phyloP scores from a whole-genome alignment of 805 yeast genomes.

The Blastobotrys robertii region DNA sequence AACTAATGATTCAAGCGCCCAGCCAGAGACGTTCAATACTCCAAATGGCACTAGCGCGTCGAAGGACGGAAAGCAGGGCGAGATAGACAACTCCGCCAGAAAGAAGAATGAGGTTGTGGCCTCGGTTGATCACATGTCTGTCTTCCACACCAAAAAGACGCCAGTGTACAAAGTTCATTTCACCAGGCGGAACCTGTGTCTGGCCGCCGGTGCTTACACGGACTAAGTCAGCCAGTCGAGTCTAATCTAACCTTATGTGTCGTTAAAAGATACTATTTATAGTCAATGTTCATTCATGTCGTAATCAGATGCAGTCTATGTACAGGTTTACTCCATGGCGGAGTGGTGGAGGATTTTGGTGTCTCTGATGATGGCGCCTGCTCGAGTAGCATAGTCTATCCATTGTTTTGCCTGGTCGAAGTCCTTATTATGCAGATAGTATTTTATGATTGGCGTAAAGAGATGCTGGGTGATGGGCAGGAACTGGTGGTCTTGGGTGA shows the following conservation, averaged over 20 bases:
- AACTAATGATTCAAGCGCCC: conserved; percentile 67
- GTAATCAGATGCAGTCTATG: not conserved
- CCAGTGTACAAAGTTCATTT: conserved; percentile 91
- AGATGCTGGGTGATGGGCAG: conserved; percentile 8
- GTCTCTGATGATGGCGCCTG: not conserved
- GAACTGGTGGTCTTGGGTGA: conserved; percentile 7
- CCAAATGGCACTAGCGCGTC: conserved; percentile 6
- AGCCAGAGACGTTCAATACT: conserved; percentile 56
- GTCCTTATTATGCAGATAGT: conserved; percentile 3
- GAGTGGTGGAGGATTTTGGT: not conserved
- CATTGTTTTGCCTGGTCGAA: conserved; percentile 5
- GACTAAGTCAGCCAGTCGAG: conserved; percentile 22
- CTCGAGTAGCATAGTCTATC: conserved; percentile 1
- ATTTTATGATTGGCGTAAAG: conserved; percentile 9
- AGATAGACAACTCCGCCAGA: conserved; percentile 18
- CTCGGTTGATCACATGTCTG: conserved; percentile 83
- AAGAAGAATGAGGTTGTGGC: conserved; percentile 65
- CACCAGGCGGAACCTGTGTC: conserved; percentile 79
- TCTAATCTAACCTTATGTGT: conserved; percentile 1
- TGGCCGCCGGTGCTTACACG: conserved; percentile 84
- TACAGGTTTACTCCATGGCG: not conserved
- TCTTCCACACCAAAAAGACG: conserved; percentile 86
- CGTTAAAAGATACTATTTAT: not conserved
- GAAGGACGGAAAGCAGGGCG: conserved; percentile 8
- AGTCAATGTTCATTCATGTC: not conserved